Evolutionary conservation across 2,329 filamentous ascomycete species (phyloP).

Genomic region (Talaromyces albobiverticillius): DNA sequence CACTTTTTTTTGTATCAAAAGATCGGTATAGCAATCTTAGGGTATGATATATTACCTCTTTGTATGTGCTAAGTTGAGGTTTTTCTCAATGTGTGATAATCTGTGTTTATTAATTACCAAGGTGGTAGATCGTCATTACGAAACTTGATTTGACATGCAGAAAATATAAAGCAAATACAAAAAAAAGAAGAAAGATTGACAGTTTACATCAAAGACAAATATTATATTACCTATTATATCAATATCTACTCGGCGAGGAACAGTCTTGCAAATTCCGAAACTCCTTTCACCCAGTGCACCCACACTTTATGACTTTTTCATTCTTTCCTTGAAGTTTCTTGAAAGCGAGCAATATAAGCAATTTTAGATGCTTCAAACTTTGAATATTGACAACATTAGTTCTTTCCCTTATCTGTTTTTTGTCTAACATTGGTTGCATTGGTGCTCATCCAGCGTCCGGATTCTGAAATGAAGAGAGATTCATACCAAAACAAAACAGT

Average conservation of each 20-base stretch:
- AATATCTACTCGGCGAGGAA: too few relatives aligned
- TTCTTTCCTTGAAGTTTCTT: too few relatives aligned
- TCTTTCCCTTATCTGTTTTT: neutral
- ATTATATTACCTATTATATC: too few relatives aligned
- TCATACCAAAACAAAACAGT: neutral
- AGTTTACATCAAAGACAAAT: neutral
- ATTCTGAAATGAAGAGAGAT: neutral
- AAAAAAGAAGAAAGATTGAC: neutral
- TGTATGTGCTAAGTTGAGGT: neutral
- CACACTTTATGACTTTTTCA: too few relatives aligned
- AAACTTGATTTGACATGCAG: neutral
- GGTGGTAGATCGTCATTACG: neutral
- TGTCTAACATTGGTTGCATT: neutral
- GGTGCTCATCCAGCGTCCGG: neutral
- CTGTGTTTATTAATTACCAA: neutral
- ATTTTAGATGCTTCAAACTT: neutral
- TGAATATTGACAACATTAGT: neutral
- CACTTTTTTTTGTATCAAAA: constrained; percentile 17
- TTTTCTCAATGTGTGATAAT: neutral
- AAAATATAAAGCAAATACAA: neutral
- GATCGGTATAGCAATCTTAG: neutral
- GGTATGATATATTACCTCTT: neutral
- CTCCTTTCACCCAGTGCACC: too few relatives aligned
- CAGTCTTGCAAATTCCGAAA: too few relatives aligned
- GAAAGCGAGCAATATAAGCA: neutral